Evolutionary conservation across 139 green algal species (phyloP).

Genomic region (Nannochloris sp.): DNA sequence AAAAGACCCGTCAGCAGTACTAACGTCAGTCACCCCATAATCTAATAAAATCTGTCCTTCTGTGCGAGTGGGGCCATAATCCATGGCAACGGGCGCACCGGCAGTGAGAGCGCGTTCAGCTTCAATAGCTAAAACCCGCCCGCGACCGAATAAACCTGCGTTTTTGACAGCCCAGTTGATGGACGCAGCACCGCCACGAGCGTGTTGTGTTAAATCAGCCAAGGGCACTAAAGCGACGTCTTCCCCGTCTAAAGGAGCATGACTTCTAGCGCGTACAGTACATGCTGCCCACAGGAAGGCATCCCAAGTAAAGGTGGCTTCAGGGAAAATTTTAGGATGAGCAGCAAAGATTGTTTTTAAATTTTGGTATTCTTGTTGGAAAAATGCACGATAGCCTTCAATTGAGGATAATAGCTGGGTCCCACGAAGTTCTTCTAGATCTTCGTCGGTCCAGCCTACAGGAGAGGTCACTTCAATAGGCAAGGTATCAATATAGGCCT

Average conservation of each 20-base stretch:
- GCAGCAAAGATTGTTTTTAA: conserved; percentile 16
- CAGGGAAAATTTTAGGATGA: conserved; percentile 38
- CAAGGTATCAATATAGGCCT: conserved; percentile 41
- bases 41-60: conserved; percentile 71
- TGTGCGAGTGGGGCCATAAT: conserved; percentile 26
- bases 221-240: conserved; percentile 70
- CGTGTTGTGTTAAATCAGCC: conserved; percentile 61
- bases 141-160: conserved; percentile 48
- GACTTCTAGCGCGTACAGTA: conserved; percentile 56
- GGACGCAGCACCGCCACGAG: conserved; percentile 22
- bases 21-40: conserved; percentile 58
- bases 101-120: conserved; percentile 19
- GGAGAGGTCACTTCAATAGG: conserved; percentile 37
- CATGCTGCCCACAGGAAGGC: conserved; percentile 70
- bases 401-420: conserved; percentile 56
- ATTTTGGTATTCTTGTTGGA: conserved; percentile 50
- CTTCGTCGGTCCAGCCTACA: conserved; percentile 57
- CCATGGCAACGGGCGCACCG: conserved; percentile 38
- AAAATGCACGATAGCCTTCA: conserved; percentile 64
- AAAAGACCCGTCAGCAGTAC: conserved; percentile 31
- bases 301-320: conserved; percentile 40
- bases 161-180: conserved; percentile 31
- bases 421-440: conserved; percentile 48
- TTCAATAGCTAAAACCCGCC: conserved; percentile 40
- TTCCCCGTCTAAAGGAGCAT: conserved; percentile 61